These are phyloP conservation scores for Solanum ossicruentum DNA, from an alignment of 257 asterid genomes.

Conservation along the genomic window DNA sequence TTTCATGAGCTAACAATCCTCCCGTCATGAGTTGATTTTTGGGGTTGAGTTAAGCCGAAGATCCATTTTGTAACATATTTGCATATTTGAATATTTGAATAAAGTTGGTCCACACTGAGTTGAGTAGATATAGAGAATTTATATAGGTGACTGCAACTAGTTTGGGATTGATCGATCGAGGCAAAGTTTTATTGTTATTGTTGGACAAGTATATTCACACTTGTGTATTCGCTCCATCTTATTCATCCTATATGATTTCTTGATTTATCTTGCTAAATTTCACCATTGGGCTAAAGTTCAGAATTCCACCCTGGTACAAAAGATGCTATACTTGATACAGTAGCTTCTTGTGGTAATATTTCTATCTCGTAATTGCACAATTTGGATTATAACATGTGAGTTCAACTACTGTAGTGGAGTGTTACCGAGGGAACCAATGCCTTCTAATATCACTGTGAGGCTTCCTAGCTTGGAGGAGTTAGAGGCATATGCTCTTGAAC, in stretches of 20 bases:
- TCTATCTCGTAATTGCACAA: not conserved
- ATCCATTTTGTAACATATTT: not conserved
- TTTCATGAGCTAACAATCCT: not conserved
- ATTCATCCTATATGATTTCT: not conserved
- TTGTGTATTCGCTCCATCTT: not conserved
- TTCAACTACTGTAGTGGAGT: conserved; percentile 50
- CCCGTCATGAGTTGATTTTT: not conserved
- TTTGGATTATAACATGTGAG: conserved; percentile 10
- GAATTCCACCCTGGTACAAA: not conserved
- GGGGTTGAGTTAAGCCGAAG: not conserved
- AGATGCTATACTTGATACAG: not conserved
- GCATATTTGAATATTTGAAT: not conserved
- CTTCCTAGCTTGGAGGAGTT: conserved; percentile 83
- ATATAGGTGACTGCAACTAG: not conserved
- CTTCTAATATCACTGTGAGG: conserved; percentile 67
- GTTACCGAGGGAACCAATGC: conserved; percentile 94
- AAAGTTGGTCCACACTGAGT: not conserved
- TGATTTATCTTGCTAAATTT: not conserved
- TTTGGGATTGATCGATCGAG: not conserved
- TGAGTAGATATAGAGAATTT: not conserved
- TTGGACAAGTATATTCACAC: not conserved
- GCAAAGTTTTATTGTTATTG: not conserved
- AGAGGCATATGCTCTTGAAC: conserved; percentile 74
- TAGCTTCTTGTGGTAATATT: not conserved
- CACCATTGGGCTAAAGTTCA: not conserved